phyloP scores from a whole-genome alignment of 176 grass and related monocot genomes.

The Oryza meyeriana region DNA sequence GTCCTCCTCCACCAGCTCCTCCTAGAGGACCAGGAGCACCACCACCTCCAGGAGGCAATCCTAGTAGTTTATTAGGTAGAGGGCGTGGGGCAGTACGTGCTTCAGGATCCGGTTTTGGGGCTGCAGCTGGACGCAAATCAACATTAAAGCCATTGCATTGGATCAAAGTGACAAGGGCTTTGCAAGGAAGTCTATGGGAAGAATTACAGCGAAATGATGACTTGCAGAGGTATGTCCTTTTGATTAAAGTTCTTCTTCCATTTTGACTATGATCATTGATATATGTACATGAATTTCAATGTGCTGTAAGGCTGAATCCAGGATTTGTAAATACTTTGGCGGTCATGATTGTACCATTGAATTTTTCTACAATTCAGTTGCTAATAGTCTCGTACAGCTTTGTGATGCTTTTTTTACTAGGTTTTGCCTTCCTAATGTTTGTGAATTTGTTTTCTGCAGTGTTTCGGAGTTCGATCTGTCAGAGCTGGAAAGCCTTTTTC shows the following conservation, averaged over 20 bases:
- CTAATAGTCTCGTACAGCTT: background rate
- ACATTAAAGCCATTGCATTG: slow-evolving; percentile 90
- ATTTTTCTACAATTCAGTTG: slow-evolving; percentile 3
- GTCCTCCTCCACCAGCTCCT: slow-evolving; percentile 62
- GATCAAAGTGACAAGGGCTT: slow-evolving; percentile 85
- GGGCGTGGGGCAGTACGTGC: slow-evolving; percentile 56
- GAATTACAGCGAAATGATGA: slow-evolving; percentile 83
- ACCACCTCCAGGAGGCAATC: slow-evolving; percentile 61
- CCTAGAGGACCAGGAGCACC: slow-evolving; percentile 82
- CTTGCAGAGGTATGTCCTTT: slow-evolving; percentile 55
- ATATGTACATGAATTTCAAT: slow-evolving; percentile 12
- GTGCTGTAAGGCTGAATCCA: background rate
- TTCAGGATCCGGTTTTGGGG: slow-evolving; percentile 43
- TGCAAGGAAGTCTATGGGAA: slow-evolving; percentile 97
- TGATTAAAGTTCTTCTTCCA: slow-evolving; percentile 1
- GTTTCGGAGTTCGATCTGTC: slow-evolving; percentile 88
- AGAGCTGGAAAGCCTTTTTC: slow-evolving; percentile 88
- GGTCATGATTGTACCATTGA: slow-evolving; percentile 21
- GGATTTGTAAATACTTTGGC: background rate
- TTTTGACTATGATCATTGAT: background rate
- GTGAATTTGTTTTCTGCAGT: slow-evolving; percentile 54
- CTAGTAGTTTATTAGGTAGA: slow-evolving; percentile 48
- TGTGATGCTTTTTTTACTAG: slow-evolving; percentile 5
- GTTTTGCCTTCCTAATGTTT: slow-evolving; percentile 27
- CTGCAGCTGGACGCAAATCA: slow-evolving; percentile 63